Percentiles rank a stretch among this genome's conserved stretches.
Evolutionary conservation across 257 asterid species (phyloP).

Genomic region (Handroanthus guayacan): DNA sequence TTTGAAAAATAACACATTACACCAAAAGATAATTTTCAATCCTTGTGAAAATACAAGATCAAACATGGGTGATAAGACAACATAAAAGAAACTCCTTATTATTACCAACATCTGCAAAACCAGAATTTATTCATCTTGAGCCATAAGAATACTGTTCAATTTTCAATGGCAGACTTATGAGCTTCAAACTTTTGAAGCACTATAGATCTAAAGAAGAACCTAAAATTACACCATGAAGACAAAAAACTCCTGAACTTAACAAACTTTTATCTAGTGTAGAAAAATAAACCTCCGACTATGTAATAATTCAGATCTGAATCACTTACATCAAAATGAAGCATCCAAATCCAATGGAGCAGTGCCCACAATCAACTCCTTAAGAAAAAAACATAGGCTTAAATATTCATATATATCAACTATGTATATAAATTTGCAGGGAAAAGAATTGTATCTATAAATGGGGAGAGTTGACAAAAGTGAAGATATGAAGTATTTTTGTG

Average conservation of each 20-base stretch:
- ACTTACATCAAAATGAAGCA: conserved; percentile 49
- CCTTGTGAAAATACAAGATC: no score
- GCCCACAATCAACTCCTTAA: conserved; percentile 33
- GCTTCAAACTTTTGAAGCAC: conserved; percentile 32
- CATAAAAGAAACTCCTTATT: neutral
- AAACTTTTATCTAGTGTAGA: conserved; percentile 27
- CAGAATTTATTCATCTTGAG: conserved; percentile 25
- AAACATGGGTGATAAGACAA: no score
- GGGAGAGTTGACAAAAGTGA: conserved; percentile 35
- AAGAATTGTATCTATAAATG: conserved; percentile 26
- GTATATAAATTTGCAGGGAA: conserved; percentile 1
- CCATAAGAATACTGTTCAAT: conserved; percentile 19
- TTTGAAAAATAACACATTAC: no score
- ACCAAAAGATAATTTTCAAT: no score
- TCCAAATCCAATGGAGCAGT: conserved; percentile 22
- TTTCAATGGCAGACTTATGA: conserved; percentile 13
- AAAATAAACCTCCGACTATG: conserved; percentile 26
- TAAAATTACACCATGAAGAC: conserved; percentile 6
- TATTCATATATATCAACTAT: neutral
- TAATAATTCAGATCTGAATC: conserved; percentile 60
- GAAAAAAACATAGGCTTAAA: neutral
- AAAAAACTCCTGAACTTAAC: neutral
- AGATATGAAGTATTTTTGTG: conserved; percentile 28
- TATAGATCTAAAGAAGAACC: conserved; percentile 50
- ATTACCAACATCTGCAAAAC: conserved; percentile 20